These are phyloP conservation scores for Penicillium bialowiezense DNA, from an alignment of 495 filamentous ascomycete genomes.

Conservation along the genomic window DNA sequence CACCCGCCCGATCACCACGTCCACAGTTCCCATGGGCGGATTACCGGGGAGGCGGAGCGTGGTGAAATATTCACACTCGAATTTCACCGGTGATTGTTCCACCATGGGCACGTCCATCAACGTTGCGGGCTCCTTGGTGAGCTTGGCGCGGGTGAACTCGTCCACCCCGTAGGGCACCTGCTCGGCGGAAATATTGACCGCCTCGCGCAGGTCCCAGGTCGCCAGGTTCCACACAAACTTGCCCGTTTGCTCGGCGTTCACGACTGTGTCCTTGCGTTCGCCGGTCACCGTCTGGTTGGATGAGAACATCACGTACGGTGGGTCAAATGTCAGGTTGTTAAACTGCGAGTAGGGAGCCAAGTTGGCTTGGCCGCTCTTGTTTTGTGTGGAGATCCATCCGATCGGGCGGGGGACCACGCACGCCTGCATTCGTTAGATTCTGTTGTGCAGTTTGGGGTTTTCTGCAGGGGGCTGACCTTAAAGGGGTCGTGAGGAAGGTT, in stretches of 20 bases:
- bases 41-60: slow-evolving; percentile 52
- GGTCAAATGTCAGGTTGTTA: slow-evolving; percentile 60
- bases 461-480: slow-evolving; percentile 22
- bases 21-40: slow-evolving; percentile 51
- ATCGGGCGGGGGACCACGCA: slow-evolving; percentile 44
- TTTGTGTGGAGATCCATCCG: slow-evolving; percentile 45
- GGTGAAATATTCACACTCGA: slow-evolving; percentile 54
- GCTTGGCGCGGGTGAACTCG: slow-evolving; percentile 47
- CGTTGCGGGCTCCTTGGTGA: slow-evolving; percentile 43
- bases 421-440: slow-evolving; percentile 17
- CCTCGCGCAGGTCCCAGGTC: slow-evolving; percentile 50
- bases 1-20: slow-evolving; percentile 56
- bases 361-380: slow-evolving; percentile 36
- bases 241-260: slow-evolving; percentile 52
- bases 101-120: slow-evolving; percentile 49
- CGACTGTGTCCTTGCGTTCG: slow-evolving; percentile 50
- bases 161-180: slow-evolving; percentile 44
- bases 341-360: slow-evolving; percentile 58
- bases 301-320: slow-evolving; percentile 56
- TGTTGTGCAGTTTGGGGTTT: neutral
- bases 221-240: slow-evolving; percentile 58
- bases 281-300: slow-evolving; percentile 46
- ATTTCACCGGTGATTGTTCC: slow-evolving; percentile 49
- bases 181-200: slow-evolving; percentile 49
- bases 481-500: slow-evolving; percentile 43